These are phyloP conservation scores for Pyrus bretschneideri DNA, from an alignment of 306 rosid genomes.

Conservation along the genomic window DNA sequence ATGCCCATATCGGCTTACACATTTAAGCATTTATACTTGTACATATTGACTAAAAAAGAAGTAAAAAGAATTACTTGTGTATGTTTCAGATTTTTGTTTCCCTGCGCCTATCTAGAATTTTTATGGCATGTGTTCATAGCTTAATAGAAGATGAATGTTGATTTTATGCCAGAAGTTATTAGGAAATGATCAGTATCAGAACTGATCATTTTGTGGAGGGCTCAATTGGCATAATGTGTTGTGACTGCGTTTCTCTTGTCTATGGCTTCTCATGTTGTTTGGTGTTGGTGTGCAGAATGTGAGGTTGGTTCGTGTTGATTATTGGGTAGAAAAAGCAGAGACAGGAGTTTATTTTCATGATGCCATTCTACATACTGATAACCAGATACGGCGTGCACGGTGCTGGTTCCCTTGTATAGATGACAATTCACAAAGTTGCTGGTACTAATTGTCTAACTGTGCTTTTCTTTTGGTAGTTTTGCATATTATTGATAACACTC, in stretches of 20 bases:
- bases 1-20: background rate
- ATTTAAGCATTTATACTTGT: background rate
- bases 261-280: constrained; percentile 68
- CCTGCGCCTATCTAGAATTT: background rate
- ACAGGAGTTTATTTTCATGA: constrained; percentile 61
- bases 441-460: constrained; percentile 37
- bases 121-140: background rate
- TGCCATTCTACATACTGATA: constrained; percentile 65
- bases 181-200: background rate
- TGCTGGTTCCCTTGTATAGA: constrained; percentile 98
- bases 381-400: constrained; percentile 85
- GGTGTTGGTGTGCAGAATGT: constrained; percentile 84
- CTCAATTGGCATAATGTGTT: background rate
- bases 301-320: constrained; percentile 74
- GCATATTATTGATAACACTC: no score
- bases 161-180: background rate
- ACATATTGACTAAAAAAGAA: background rate
- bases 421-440: constrained; percentile 78
- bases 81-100: background rate
- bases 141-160: background rate
- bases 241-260: constrained; percentile 40
- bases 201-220: background rate
- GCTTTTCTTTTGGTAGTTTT: background rate
- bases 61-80: background rate
- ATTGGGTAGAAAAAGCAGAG: constrained; percentile 86